phyloP scores from a whole-genome alignment of 2,329 filamentous ascomycete species.

The Colletotrichum destructivum region DNA sequence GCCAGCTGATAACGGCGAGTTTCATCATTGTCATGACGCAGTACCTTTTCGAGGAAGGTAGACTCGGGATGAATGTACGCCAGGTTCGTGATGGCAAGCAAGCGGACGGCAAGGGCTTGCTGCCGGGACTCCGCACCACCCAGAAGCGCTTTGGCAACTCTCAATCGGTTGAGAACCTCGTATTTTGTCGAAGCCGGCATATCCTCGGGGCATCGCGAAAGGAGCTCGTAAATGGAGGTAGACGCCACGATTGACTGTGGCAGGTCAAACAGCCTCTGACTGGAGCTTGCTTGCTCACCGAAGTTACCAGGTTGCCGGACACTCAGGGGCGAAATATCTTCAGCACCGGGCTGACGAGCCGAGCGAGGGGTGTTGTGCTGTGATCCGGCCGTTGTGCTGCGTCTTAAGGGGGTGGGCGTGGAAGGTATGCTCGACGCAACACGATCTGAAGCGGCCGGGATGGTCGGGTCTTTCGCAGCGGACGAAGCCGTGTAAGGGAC shows the following conservation, averaged over 20 bases:
- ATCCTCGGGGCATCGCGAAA: conserved; percentile 70
- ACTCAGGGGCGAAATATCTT: conserved; percentile 65
- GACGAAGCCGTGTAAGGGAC: conserved; percentile 73
- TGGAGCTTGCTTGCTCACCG: conserved; percentile 54
- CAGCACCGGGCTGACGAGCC: conserved; percentile 49
- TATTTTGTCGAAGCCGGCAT: conserved; percentile 83
- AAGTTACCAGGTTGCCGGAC: conserved; percentile 59
- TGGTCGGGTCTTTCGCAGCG: conserved; percentile 41
- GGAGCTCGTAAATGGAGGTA: conserved; percentile 69
- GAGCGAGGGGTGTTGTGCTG: conserved; percentile 61
- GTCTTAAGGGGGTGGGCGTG: conserved; percentile 83
- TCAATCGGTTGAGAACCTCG: conserved; percentile 86
- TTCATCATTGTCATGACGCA: conserved; percentile 91
- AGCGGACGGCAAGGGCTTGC: conserved; percentile 82
- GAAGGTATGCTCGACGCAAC: conserved; percentile 66
- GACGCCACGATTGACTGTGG: conserved; percentile 69
- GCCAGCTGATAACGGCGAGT: conserved; percentile 90
- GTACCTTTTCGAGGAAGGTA: conserved; percentile 87
- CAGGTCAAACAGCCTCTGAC: conserved; percentile 76
- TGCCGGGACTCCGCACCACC: conserved; percentile 77
- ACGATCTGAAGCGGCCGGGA: conserved; percentile 25
- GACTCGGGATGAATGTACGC: conserved; percentile 89
- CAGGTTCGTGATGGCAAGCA: conserved; percentile 91
- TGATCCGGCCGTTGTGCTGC: conserved; percentile 71
- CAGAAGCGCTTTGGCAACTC: conserved; percentile 85